Evolutionary conservation across 768 basidiomycete genomes (phyloP).

Genomic region (Agaricus blazei): DNA sequence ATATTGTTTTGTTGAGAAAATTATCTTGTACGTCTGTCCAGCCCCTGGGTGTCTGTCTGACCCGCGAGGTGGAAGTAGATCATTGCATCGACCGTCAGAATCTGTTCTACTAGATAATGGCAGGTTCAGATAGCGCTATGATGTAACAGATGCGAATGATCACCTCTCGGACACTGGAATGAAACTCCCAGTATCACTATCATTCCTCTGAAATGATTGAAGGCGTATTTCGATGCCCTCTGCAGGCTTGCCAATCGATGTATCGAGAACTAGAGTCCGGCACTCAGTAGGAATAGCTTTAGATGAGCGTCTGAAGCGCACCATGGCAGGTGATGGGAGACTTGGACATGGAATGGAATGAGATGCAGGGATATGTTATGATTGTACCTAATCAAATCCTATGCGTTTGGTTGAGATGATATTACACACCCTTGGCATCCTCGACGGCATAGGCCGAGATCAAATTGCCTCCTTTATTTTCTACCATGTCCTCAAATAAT

Average conservation of each 20-base stretch:
- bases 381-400: too few species aligned
- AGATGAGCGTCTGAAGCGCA: constrained; percentile 23
- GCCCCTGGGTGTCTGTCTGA: constrained; percentile 43
- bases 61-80: constrained; percentile 57
- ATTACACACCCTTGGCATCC: too few species aligned
- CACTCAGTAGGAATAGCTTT: not conserved
- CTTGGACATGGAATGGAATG: constrained; percentile 34
- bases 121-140: constrained; percentile 6
- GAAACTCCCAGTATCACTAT: constrained; percentile 40
- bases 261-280: constrained; percentile 66
- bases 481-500: constrained; percentile 23
- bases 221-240: constrained; percentile 60
- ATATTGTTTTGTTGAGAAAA: constrained; percentile 81
- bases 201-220: constrained; percentile 40
- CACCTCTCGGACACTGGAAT: constrained; percentile 59
- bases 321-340: constrained; percentile 94
- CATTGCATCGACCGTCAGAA: constrained; percentile 74
- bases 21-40: constrained; percentile 73
- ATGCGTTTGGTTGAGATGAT: too few species aligned
- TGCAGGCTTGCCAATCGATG: constrained; percentile 79
- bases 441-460: not conserved
- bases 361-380: not conserved
- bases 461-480: constrained; percentile 16
- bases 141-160: constrained; percentile 7
- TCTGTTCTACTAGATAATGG: constrained; percentile 57